Percentiles rank a stretch among this genome's conserved stretches.
These are phyloP conservation scores for Leccinum aurantiacum DNA, from an alignment of 768 basidiomycete species.

Conservation along the genomic window DNA sequence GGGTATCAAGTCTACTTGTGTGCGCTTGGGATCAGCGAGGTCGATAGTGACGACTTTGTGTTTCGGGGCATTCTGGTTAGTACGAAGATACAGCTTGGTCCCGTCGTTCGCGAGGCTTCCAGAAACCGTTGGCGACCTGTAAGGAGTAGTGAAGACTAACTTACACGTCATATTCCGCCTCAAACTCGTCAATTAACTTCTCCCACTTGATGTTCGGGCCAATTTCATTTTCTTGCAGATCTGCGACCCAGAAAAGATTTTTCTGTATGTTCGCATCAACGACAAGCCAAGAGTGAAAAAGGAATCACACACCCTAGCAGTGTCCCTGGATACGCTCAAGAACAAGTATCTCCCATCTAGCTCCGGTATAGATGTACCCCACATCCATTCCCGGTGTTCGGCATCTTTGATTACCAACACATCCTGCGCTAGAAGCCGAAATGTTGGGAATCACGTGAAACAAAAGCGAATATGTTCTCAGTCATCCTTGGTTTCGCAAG, in stretches of 20 bases:
- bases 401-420: slow-evolving; percentile 64
- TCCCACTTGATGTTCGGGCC: slow-evolving; percentile 68
- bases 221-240: slow-evolving; percentile 58
- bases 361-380: slow-evolving; percentile 53
- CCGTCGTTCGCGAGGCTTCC: slow-evolving; percentile 65
- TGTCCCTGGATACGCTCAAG: slow-evolving; percentile 57
- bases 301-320: slow-evolving; percentile 50
- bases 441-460: slow-evolving; percentile 1
- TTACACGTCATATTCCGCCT: slow-evolving; percentile 64
- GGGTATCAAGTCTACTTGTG: slow-evolving; percentile 61
- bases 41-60: slow-evolving; percentile 68
- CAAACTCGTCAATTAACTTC: slow-evolving; percentile 68
- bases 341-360: slow-evolving; percentile 64
- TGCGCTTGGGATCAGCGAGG: slow-evolving; percentile 46
- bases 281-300: not conserved
- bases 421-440: slow-evolving; percentile 54
- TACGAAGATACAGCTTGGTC: slow-evolving; percentile 59
- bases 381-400: slow-evolving; percentile 67
- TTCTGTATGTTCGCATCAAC: slow-evolving; percentile 43
- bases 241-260: slow-evolving; percentile 73
- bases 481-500: not conserved
- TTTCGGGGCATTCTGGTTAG: slow-evolving; percentile 64
- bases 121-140: slow-evolving; percentile 3
- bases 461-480: slow-evolving; percentile 4
- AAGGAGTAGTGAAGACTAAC: slow-evolving; percentile 22